These are phyloP conservation scores for Prunus davidiana DNA, from an alignment of 306 rosid genomes.

Conservation along the genomic window DNA sequence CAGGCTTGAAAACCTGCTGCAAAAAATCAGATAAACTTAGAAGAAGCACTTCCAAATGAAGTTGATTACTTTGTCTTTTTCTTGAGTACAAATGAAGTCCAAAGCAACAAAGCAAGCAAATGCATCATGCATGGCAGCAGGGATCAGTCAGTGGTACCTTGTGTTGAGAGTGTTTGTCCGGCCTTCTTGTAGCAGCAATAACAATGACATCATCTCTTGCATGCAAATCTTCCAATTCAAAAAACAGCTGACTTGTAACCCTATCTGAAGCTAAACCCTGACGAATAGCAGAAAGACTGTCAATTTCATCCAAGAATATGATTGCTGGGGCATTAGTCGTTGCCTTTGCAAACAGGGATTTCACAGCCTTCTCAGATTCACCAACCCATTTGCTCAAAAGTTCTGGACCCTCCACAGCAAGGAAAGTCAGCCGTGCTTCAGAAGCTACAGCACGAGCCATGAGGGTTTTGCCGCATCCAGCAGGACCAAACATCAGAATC, in stretches of 20 bases:
- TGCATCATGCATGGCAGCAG: no score
- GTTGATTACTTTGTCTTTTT: background rate
- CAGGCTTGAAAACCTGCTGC: conserved; percentile 61
- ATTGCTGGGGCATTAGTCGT: conserved; percentile 95
- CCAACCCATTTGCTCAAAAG: conserved; percentile 99
- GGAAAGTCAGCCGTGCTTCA: conserved; percentile 74
- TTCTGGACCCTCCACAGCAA: conserved; percentile 92
- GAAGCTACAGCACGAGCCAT: conserved; percentile 98
- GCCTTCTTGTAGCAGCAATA: conserved; percentile 92
- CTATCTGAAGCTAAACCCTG: conserved; percentile 87
- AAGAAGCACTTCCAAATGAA: background rate
- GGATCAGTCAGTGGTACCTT: conserved; percentile 36
- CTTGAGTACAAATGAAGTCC: no score
- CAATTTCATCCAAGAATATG: conserved; percentile 88
- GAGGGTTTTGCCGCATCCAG: conserved; percentile 96
- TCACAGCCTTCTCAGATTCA: conserved; percentile 97
- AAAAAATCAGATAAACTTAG: background rate
- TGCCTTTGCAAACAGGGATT: conserved; percentile 85
- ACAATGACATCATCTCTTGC: conserved; percentile 82
- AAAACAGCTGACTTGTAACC: conserved; percentile 87
- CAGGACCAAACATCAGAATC: conserved; percentile 84
- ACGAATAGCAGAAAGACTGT: conserved; percentile 73
- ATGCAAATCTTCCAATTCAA: conserved; percentile 90
- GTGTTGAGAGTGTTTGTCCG: conserved; percentile 72
- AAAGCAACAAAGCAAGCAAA: no score